phyloP scores from a whole-genome alignment of 345 rosid species.

The Hibiscus syriacus region DNA sequence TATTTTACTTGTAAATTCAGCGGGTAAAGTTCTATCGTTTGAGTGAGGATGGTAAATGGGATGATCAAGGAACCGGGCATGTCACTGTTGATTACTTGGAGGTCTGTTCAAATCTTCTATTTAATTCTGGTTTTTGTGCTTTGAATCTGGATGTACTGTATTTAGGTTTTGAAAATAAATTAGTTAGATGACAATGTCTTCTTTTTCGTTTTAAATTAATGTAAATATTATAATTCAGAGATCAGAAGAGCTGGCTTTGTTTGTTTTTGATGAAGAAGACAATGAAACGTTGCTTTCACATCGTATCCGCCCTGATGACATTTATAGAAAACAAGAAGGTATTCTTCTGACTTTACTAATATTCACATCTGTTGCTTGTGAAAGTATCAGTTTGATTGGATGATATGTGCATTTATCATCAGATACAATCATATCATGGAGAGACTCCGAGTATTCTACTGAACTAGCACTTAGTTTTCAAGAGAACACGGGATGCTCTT shows the following conservation, averaged over 20 bases:
- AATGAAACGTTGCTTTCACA: conserved; percentile 70
- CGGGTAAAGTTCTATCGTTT: conserved; percentile 80
- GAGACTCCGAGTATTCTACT: conserved; percentile 80
- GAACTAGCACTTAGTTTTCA: conserved; percentile 98
- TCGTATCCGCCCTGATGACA: conserved; percentile 66
- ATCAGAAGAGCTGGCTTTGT: conserved; percentile 69
- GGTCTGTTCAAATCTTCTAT: conserved; percentile 39
- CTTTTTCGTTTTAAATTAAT: conserved; percentile 22
- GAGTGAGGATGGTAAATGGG: conserved; percentile 83
- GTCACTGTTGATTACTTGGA: conserved; percentile 73
- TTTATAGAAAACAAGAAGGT: conserved; percentile 93
- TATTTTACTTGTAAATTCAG: conserved; percentile 28
- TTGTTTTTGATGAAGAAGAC: conserved; percentile 84
- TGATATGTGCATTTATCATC: conserved; percentile 14
- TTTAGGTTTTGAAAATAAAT: neutral
- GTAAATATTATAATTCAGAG: conserved; percentile 38
- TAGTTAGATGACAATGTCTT: neutral
- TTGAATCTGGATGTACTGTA: neutral
- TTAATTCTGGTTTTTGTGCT: conserved; percentile 2
- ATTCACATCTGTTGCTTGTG: neutral
- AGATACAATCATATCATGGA: conserved; percentile 98
- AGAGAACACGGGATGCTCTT: conserved; percentile 89
- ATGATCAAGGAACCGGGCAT: conserved; percentile 92
- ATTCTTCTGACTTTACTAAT: conserved; percentile 12
- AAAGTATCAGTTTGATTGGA: conserved; percentile 5